A percentile compares a stretch with the other conserved stretches of the same genome.
Evolutionary conservation across 2,329 filamentous ascomycete genomes (phyloP).

Genomic region (Phaeoacremonium minimum): DNA sequence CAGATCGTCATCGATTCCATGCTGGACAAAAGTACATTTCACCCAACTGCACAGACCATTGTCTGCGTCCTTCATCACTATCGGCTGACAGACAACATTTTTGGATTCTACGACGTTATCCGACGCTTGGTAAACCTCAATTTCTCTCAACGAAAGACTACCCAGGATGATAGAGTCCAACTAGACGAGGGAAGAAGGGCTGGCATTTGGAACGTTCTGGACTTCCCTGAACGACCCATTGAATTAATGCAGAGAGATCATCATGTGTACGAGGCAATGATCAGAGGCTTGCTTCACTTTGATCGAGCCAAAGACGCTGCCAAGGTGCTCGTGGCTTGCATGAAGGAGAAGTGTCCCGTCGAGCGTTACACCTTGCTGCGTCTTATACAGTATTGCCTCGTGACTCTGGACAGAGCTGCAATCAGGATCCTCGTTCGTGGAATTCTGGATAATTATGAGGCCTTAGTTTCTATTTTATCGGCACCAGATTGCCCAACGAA

Average conservation of each 20-base stretch:
- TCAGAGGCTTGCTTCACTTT: conserved; percentile 44
- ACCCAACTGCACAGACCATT: conserved; percentile 43
- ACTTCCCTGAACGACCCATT: background rate
- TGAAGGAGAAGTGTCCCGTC: conserved; percentile 28
- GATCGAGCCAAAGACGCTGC: conserved; percentile 38
- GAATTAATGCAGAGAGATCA: conserved; percentile 31
- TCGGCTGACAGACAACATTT: conserved; percentile 31
- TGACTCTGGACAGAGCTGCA: conserved; percentile 27
- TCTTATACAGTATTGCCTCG: conserved; percentile 36
- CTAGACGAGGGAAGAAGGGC: too few relatives aligned
- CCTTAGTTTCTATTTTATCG: conserved; percentile 12
- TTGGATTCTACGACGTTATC: conserved; percentile 38
- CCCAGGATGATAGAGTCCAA: conserved; percentile 24
- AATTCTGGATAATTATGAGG: conserved; percentile 17
- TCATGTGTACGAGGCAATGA: conserved; percentile 37
- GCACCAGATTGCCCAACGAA: conserved; percentile 8
- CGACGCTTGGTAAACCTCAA: conserved; percentile 41
- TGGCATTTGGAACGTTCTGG: background rate
- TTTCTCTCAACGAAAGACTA: conserved; percentile 30
- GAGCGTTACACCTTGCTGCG: conserved; percentile 25
- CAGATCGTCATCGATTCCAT: conserved; percentile 50
- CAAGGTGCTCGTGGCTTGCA: conserved; percentile 31
- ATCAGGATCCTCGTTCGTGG: conserved; percentile 28
- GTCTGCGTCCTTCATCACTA: conserved; percentile 48
- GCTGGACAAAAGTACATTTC: conserved; percentile 34